These are phyloP conservation scores for Chalciporus sphaerocephalus DNA, from an alignment of 768 basidiomycete species.

Conservation along the genomic window DNA sequence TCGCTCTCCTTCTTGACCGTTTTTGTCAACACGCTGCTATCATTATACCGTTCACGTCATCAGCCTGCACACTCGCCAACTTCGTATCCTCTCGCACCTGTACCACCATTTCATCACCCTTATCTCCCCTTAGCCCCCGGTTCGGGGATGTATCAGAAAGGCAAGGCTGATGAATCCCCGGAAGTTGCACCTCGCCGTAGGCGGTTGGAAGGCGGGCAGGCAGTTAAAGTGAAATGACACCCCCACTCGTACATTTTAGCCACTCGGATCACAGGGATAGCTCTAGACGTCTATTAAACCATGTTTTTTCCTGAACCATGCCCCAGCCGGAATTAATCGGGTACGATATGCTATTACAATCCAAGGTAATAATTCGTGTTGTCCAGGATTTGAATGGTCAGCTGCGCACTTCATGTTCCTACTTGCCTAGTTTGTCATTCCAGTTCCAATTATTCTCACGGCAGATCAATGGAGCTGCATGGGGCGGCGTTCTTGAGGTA, in stretches of 20 bases:
- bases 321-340: conserved; percentile 18
- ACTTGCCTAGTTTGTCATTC: background rate
- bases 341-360: conserved; percentile 2
- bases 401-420: conserved; percentile 9
- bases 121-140: conserved; percentile 51
- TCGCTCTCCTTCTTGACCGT: conserved; percentile 73
- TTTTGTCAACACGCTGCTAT: conserved; percentile 77
- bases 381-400: conserved; percentile 8
- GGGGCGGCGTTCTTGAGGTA: conserved; percentile 17
- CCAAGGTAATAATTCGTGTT: conserved; percentile 12
- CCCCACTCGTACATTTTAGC: conserved; percentile 14
- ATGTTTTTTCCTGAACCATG: conserved; percentile 18
- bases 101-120: conserved; percentile 42
- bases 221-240: conserved; percentile 51
- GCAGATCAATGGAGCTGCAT: conserved; percentile 5
- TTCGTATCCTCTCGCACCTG: conserved; percentile 39
- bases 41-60: conserved; percentile 68
- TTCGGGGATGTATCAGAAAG: conserved; percentile 43
- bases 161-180: conserved; percentile 24
- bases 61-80: conserved; percentile 39
- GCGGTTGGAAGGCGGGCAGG: conserved; percentile 51
- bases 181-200: conserved; percentile 49
- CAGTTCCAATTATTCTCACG: background rate
- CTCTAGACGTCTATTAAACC: conserved; percentile 21
- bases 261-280: conserved; percentile 28